Conservation (phyloP, 257 asterid species). For the Hygrophila difformis region DNA sequence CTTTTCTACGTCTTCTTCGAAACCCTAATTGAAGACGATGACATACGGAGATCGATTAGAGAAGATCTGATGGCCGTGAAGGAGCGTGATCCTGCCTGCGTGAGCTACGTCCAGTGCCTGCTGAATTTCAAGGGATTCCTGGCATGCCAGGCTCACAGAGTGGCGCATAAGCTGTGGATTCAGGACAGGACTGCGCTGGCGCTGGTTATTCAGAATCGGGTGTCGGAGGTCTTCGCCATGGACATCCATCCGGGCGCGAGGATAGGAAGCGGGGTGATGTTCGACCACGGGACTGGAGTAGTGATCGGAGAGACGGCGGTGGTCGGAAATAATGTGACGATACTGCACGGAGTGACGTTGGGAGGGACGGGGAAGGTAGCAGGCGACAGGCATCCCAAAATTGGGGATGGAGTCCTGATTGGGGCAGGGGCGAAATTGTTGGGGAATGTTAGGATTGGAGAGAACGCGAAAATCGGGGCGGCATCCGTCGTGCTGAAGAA, state of each 20-base stretch:
- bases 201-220: slow-evolving; percentile 30
- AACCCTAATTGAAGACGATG: slow-evolving; percentile 12
- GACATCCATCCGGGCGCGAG: slow-evolving; percentile 49
- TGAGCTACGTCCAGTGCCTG: slow-evolving; percentile 31
- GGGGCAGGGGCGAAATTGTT: slow-evolving; percentile 70
- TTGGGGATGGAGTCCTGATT: slow-evolving; percentile 65
- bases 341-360: slow-evolving; percentile 68
- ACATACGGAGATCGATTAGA: slow-evolving; percentile 21
- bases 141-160: slow-evolving; percentile 38
- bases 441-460: slow-evolving; percentile 56
- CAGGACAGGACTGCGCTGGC: slow-evolving; percentile 30
- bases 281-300: slow-evolving; percentile 71
- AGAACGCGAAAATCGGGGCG: slow-evolving; percentile 59
- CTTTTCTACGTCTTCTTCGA: slow-evolving; percentile 22
- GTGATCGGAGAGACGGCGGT: slow-evolving; percentile 89
- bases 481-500: slow-evolving; percentile 66
- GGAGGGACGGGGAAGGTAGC: slow-evolving; percentile 80
- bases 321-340: slow-evolving; percentile 60
- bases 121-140: slow-evolving; percentile 42
- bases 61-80: slow-evolving; percentile 26
- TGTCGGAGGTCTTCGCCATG: slow-evolving; percentile 44
- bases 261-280: slow-evolving; percentile 34
- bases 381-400: slow-evolving; percentile 80
- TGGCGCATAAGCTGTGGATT: slow-evolving; percentile 32
- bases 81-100: slow-evolving; percentile 49